These are phyloP conservation scores for Schizochytrium sp. DNA, from an alignment of 108 stramenopile genomes.

Conservation along the genomic window DNA sequence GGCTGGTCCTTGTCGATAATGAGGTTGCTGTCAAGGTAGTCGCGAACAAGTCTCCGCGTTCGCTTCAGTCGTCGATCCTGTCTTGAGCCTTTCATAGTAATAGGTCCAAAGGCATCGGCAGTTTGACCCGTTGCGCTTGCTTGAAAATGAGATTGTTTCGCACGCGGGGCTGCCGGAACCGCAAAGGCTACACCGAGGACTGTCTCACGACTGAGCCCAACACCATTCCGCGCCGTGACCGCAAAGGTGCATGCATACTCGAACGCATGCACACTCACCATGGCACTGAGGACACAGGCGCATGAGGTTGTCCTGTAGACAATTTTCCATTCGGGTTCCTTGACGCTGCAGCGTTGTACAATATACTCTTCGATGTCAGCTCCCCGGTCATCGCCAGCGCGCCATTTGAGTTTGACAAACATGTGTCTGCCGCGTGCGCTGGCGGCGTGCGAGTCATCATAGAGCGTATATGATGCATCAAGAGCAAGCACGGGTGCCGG, in stretches of 20 bases:
- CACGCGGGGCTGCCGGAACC: background rate
- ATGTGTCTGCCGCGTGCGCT: background rate
- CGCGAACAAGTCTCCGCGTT: background rate
- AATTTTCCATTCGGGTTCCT: background rate
- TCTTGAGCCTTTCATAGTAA: background rate
- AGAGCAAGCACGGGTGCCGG: background rate
- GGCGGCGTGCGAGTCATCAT: background rate
- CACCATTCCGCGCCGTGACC: background rate
- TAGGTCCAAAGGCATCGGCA: too few relatives aligned
- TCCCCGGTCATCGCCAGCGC: background rate
- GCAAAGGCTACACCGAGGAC: background rate
- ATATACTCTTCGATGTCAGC: background rate
- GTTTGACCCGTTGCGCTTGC: too few relatives aligned
- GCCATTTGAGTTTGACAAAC: background rate
- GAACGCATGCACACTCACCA: background rate
- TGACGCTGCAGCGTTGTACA: background rate
- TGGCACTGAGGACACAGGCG: background rate
- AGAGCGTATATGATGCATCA: background rate
- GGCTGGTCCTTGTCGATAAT: background rate
- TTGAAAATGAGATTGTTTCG: background rate
- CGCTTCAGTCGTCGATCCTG: background rate
- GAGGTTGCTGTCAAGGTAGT: background rate
- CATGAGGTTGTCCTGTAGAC: background rate
- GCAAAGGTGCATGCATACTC: background rate
- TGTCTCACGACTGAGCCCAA: background rate